Evolutionary conservation across 306 rosid genomes (phyloP), one percentile per base, ranked within the genome.

Genomic region (Vigna trinervia): DNA sequence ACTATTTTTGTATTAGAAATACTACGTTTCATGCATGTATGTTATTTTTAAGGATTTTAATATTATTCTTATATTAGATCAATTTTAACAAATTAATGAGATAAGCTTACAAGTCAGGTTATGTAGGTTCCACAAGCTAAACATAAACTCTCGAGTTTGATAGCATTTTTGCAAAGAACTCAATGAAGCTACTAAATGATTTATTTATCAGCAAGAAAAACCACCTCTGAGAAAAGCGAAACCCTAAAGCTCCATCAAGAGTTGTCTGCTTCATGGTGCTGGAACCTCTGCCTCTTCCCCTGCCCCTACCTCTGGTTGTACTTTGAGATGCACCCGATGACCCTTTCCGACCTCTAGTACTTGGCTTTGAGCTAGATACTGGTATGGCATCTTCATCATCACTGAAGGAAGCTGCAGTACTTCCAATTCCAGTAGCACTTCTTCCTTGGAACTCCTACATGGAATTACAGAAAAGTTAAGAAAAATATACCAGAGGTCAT

Each of bases 191-290:
- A 64, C 19, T 34, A 45, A 78, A 54, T 57, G 60, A 59, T 26
- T 74, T 32, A 65, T 77, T 43, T 39, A 71, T 68, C 11, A 45
- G 79, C 50, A 82, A 66, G 34, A 41, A 83, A 69, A 66, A 53
- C 67, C 64, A 95, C 97, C 99, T 90, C 78, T 92, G 92, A 63
- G 97, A 90, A 66, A 19, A 46, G 78, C 91, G 97, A 83, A 95
- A 86, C 54, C 95, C 96, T 65, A 91, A 79, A 65, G 99, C 60
- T 83, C 89, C 91, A 75, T 95, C 97, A 34, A 95, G 97, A 63
- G 99, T 95, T 28, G 90, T 86, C 91, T 95, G 97, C 91, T 95
- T 95, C 86, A 88, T 67, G 76, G 79, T 81, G 82, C 83, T 78
- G 72, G 93, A 66, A 30, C 90, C 86, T 41, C 82, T 86, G 14